These are phyloP conservation scores for Peziza echinospora DNA, from an alignment of 495 filamentous ascomycete genomes.

Conservation along the genomic window DNA sequence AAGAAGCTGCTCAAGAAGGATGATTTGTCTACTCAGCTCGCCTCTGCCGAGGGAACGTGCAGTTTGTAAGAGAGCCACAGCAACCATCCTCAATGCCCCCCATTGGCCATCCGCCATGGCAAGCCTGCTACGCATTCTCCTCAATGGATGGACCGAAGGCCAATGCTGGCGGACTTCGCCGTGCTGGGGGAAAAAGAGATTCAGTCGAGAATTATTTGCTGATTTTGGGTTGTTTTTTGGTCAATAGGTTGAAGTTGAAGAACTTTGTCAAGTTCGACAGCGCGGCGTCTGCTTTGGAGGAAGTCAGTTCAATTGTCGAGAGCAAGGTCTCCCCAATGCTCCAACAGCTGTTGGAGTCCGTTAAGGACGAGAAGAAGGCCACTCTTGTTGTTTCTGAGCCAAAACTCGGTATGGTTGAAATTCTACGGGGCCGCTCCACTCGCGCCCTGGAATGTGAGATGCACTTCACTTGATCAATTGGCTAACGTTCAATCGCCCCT, in stretches of 20 bases:
- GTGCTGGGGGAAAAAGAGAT: neutral
- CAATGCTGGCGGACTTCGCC: no score
- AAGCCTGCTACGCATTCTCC: no score
- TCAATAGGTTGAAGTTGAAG: slow-evolving; percentile 68
- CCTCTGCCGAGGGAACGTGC: slow-evolving; percentile 63
- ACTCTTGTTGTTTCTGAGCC: slow-evolving; percentile 88
- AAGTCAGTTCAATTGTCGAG: slow-evolving; percentile 68
- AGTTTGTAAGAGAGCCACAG: slow-evolving; percentile 47
- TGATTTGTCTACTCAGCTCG: slow-evolving; percentile 47
- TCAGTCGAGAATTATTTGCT: neutral
- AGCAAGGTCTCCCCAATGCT: slow-evolving; percentile 92
- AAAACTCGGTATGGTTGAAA: slow-evolving; percentile 47
- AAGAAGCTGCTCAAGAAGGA: slow-evolving; percentile 88
- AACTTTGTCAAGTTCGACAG: slow-evolving; percentile 93
- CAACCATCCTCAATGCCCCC: neutral
- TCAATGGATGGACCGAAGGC: no score
- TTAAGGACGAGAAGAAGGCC: slow-evolving; percentile 95
- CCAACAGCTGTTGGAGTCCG: slow-evolving; percentile 52
- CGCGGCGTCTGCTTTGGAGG: slow-evolving; percentile 64
- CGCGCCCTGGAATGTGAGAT: no score
- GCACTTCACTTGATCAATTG: no score
- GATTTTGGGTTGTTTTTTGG: neutral
- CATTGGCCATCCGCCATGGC: neutral
- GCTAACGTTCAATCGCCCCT: neutral
- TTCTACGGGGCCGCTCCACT: neutral